Percentiles rank a stretch among this genome's conserved stretches.
These are phyloP conservation scores for Trichophyton equinum DNA, from an alignment of 2,329 filamentous ascomycete genomes.

Conservation along the genomic window DNA sequence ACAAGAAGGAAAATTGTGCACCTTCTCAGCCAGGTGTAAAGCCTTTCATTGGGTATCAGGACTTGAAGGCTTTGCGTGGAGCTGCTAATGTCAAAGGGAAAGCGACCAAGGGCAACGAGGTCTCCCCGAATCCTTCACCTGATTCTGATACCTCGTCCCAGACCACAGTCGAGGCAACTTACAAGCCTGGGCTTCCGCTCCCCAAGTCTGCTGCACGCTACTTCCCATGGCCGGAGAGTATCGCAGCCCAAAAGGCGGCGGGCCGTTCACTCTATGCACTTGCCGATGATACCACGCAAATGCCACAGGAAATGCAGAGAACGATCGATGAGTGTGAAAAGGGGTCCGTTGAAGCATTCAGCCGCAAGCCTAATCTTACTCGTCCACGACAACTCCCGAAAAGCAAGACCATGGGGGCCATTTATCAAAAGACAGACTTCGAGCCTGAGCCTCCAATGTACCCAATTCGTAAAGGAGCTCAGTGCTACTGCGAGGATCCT, in stretches of 20 bases:
- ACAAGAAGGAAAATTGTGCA: neutral
- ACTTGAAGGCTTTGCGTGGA: conserved; percentile 7
- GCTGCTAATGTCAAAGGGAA: neutral
- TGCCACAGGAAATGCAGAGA: neutral
- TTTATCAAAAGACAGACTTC: neutral
- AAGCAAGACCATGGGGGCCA: neutral
- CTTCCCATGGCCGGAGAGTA: neutral
- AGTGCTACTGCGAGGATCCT: neutral
- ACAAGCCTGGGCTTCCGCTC: neutral
- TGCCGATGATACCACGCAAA: neutral
- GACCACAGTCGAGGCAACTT: neutral
- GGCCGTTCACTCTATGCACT: neutral
- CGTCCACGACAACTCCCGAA: neutral
- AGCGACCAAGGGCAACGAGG: neutral
- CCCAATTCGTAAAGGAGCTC: neutral
- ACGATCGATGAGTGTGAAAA: neutral
- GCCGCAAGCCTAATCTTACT: neutral
- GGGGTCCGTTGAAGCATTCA: neutral
- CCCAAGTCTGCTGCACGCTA: neutral
- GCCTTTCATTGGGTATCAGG: conserved; percentile 10
- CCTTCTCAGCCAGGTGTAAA: neutral
- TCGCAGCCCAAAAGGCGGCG: neutral
- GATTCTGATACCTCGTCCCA: neutral
- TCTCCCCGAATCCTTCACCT: neutral
- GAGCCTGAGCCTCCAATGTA: neutral